Base-by-base conservation (phyloP, 768 basidiomycete genomes). In the Boletus fagicola region DNA sequence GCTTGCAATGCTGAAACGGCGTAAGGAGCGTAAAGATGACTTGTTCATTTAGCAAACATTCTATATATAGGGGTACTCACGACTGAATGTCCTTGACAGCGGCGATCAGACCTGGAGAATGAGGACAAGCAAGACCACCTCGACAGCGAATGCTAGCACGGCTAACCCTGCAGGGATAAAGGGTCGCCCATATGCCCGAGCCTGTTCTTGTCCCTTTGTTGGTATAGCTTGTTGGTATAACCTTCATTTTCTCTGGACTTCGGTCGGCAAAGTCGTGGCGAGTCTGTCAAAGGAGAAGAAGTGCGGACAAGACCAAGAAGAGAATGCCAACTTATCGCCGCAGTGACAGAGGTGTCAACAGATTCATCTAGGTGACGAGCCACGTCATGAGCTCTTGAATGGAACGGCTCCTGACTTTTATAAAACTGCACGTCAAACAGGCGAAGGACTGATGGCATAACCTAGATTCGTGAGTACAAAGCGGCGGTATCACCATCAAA, bases 111-210 rank as follows among this genome's bases (percentile, higher is more conserved):
- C 11, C 54, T 50, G 70, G 51, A 90, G 61, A 35, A 93, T 76
- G 45, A 93, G 76, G 1, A 82, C 80, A 9, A 93, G 73, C 43
- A 93, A 73, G 0, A 77, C 82, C 43, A 92, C 70, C 64, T 92
- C 89, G 18, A 88, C 80, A 0, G 74, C 74, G 1, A 81, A 79
- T 0, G 78, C 74, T 1, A 68, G 13, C 24, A 90, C 82, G 53
- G 86, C 82, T 79, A 86, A 82, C n/a, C 92, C 92, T 7, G 90
- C 87, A 0, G 91, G 91, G 18, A 86, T 69, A 66, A 93, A 93
- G 1, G 89, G 88, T 13, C 88, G 77, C 0, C 92, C 92, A 65
- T 85, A 90, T 9, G 87, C 76, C 1, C 87, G 79, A 46, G 76
- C 78, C 31, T 77, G 76, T 55, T 85, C 80, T 63, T 87, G 84